Evolutionary conservation across 23 red algal genomes (phyloP), one percentile per base, ranked within the genome.

Genomic region (Rhodosorus marinus): DNA sequence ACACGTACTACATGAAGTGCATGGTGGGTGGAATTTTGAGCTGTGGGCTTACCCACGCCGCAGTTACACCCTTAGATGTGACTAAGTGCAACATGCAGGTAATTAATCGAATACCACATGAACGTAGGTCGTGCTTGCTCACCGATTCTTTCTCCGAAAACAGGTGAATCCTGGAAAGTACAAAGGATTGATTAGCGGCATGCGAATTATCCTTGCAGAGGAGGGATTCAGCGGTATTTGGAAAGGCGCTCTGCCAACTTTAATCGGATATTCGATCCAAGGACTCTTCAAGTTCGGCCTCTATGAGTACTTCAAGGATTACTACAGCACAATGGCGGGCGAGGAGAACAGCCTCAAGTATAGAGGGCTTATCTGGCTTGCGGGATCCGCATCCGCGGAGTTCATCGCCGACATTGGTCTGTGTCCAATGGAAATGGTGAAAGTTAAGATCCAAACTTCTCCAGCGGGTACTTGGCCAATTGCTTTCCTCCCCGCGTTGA

Each of bases 231-330:
- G 35, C 22, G 79, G 56, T 17, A 45, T 93, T 5, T 74, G 66
- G 43, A 82, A 81, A 46, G 86, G 86, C 26, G 62, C 69, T 62
- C 54, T 66, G 5, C 86, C 86, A 20, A 93, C 86, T 35, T 49
- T 70, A 31, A 79, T 93, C 21, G 86, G 86, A 0, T 93, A 93
- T 60, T 83, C 67, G 34, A 47, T 76, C 47, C 86, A 93, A 47
- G 86, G 86, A 17, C 65, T 76, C 33, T 93, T 93, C 52, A 93
- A 93, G 59, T 93, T 93, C 55, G 86, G 86, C 5, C 72, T 93
- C 28, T 93, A 93, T 58, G 86, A 93, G 72, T 83, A 72, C 51
- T 93, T 93, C 69, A 93, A 93, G 75, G 71, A 81, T 29, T 69
- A 75, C 33, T 93, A 78, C 47, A 52, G 53, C 33, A 73, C 47